Evolutionary conservation across 768 basidiomycete species (phyloP).

Genomic region (Phaeotremella fagi): DNA sequence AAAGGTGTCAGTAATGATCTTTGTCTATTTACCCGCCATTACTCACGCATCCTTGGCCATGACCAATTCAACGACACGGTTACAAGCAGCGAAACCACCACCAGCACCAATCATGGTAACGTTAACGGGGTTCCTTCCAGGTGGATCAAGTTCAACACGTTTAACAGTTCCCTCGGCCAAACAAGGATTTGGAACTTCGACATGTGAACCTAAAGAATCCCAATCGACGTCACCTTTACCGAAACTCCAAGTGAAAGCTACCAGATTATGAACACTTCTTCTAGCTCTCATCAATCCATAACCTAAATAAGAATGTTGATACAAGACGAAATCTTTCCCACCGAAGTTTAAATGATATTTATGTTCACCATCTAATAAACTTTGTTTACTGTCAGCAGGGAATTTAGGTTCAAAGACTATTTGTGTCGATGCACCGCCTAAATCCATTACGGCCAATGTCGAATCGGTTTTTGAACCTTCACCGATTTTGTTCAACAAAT

Average conservation of each 20-base stretch:
- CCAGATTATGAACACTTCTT: conserved; percentile 75
- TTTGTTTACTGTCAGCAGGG: conserved; percentile 50
- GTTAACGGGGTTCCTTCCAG: conserved; percentile 52
- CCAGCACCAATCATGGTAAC: conserved; percentile 83
- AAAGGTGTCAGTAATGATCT: too few relatives aligned
- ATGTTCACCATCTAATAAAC: conserved; percentile 77
- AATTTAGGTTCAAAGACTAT: conserved; percentile 89
- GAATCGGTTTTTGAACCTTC: conserved; percentile 52
- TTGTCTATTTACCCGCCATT: too few relatives aligned
- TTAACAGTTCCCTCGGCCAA: conserved; percentile 63
- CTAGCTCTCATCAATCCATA: conserved; percentile 91
- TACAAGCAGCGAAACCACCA: conserved; percentile 81
- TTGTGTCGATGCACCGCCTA: conserved; percentile 95
- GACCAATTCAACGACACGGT: conserved; percentile 74
- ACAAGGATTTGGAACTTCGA: conserved; percentile 70
- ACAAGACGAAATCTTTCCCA: conserved; percentile 66
- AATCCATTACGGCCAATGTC: conserved; percentile 86
- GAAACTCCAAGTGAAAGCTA: conserved; percentile 73
- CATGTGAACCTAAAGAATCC: conserved; percentile 45
- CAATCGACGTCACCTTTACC: conserved; percentile 47
- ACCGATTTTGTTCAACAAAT: conserved; percentile 71
- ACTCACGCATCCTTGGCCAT: conserved; percentile 92
- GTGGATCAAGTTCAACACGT: conserved; percentile 61
- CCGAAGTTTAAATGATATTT: conserved; percentile 78
- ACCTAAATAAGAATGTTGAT: conserved; percentile 96